These are phyloP conservation scores for Immersiella caudata DNA, from an alignment of 495 filamentous ascomycete genomes.

Conservation along the genomic window DNA sequence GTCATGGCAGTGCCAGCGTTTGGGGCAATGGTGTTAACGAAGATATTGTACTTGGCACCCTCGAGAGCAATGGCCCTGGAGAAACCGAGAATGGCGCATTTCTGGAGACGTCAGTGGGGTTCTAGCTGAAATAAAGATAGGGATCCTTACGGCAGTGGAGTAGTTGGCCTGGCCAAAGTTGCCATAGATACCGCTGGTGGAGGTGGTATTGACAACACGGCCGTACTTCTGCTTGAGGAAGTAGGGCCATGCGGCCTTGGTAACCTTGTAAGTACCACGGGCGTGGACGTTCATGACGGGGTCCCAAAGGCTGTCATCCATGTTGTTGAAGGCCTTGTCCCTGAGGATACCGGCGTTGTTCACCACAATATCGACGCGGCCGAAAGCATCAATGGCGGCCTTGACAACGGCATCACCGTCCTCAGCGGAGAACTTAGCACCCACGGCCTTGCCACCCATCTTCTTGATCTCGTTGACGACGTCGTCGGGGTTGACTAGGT, in stretches of 20 bases:
- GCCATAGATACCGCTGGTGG: slow-evolving; percentile 95
- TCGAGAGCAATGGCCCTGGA: slow-evolving; percentile 90
- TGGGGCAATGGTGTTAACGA: slow-evolving; percentile 96
- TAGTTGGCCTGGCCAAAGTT: slow-evolving; percentile 99
- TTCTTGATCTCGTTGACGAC: slow-evolving; percentile 92
- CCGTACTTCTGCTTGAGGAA: slow-evolving; percentile 99
- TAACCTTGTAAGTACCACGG: slow-evolving; percentile 93
- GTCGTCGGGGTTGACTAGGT: slow-evolving; percentile 88
- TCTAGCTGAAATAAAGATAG: background rate
- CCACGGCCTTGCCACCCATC: slow-evolving; percentile 85
- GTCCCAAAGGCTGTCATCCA: slow-evolving; percentile 94
- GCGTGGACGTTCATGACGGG: slow-evolving; percentile 91
- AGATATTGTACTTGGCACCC: slow-evolving; percentile 97
- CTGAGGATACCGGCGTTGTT: slow-evolving; percentile 98
- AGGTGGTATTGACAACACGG: slow-evolving; percentile 93
- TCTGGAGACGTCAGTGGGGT: slow-evolving; percentile 49
- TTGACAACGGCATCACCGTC: slow-evolving; percentile 93
- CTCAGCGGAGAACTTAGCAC: slow-evolving; percentile 91
- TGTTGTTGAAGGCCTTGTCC: slow-evolving; percentile 97
- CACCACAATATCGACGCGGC: slow-evolving; percentile 89
- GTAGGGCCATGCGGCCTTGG: slow-evolving; percentile 97
- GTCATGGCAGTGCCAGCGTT: slow-evolving; percentile 98
- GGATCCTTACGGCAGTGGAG: slow-evolving; percentile 74
- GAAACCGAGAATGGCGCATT: slow-evolving; percentile 93
- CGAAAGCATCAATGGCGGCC: slow-evolving; percentile 88